Conservation (phyloP, 2,329 filamentous ascomycete genomes). For the Sporothrix luriei region DNA sequence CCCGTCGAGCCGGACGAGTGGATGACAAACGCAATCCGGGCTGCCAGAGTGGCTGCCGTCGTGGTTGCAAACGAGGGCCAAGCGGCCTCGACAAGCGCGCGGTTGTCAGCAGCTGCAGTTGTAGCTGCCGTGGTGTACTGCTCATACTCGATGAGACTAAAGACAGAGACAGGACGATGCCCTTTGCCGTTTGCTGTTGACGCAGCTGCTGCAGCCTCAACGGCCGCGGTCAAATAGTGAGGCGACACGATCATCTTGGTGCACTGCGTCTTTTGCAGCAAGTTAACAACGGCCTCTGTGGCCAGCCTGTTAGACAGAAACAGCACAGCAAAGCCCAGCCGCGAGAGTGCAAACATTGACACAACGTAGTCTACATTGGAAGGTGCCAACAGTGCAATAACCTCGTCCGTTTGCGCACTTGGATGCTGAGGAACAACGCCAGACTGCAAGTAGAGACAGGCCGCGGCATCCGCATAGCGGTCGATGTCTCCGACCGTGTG, state of each 20-base stretch:
- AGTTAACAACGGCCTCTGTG: slow-evolving; percentile 40
- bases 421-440: slow-evolving; percentile 35
- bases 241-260: slow-evolving; percentile 25
- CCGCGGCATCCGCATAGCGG: slow-evolving; percentile 27
- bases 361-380: slow-evolving; percentile 60
- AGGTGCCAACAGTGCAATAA: slow-evolving; percentile 55
- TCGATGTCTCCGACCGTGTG: slow-evolving; percentile 26
- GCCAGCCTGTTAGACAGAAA: slow-evolving; percentile 45
- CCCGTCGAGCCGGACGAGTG: slow-evolving; percentile 58
- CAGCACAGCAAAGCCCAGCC: slow-evolving; percentile 55
- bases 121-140: not conserved
- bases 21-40: slow-evolving; percentile 40
- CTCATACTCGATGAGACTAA: slow-evolving; percentile 6
- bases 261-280: slow-evolving; percentile 22
- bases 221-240: slow-evolving; percentile 4
- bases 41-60: slow-evolving; percentile 40
- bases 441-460: slow-evolving; percentile 17
- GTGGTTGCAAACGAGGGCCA: slow-evolving; percentile 35
- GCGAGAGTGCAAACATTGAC: slow-evolving; percentile 56
- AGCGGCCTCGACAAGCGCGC: slow-evolving; percentile 30
- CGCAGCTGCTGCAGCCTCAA: not conserved
- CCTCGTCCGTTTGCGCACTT: slow-evolving; percentile 33
- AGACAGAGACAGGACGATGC: slow-evolving; percentile 8
- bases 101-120: slow-evolving; percentile 36
- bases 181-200: not conserved